Conservation (phyloP, 2,329 filamentous ascomycete species). For the Cladophialophora carrionii region DNA sequence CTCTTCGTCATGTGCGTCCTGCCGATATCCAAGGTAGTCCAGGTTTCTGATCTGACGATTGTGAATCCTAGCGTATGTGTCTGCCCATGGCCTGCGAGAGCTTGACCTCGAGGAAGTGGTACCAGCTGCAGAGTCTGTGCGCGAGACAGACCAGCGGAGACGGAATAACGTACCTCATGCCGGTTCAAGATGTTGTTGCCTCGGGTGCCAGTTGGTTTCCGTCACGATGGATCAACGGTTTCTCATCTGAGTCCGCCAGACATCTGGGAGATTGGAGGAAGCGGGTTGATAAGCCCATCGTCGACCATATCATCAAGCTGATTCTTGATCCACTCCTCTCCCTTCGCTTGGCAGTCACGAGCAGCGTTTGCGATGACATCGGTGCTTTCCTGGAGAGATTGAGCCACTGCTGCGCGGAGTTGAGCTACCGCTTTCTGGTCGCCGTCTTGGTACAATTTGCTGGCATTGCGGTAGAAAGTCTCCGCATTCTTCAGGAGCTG, state of each 20-base stretch:
- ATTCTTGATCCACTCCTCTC: slow-evolving; percentile 28
- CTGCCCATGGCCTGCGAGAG: background rate
- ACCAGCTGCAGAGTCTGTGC: background rate
- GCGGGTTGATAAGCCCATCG: slow-evolving; percentile 30
- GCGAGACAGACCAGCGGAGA: background rate
- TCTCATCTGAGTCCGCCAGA: background rate
- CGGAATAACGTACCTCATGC: too few species aligned
- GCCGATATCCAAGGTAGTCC: background rate
- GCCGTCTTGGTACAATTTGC: slow-evolving; percentile 41
- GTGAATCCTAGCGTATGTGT: background rate
- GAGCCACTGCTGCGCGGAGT: slow-evolving; percentile 21
- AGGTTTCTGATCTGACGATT: background rate
- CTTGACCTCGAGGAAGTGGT: background rate
- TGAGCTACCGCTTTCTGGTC: slow-evolving; percentile 30
- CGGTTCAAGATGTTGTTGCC: background rate
- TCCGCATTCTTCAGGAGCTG: slow-evolving; percentile 60
- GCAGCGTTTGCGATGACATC: slow-evolving; percentile 10
- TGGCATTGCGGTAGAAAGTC: slow-evolving; percentile 61
- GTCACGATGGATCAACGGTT: background rate
- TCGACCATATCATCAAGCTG: slow-evolving; percentile 38
- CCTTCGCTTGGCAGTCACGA: slow-evolving; percentile 7
- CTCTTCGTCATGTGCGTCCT: background rate
- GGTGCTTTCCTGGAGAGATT: slow-evolving; percentile 17
- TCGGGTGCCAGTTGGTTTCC: background rate
- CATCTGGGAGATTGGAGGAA: background rate